Evolutionary conservation across 805 yeast genomes (phyloP).

Genomic region (Wickerhamiella azymoides): DNA sequence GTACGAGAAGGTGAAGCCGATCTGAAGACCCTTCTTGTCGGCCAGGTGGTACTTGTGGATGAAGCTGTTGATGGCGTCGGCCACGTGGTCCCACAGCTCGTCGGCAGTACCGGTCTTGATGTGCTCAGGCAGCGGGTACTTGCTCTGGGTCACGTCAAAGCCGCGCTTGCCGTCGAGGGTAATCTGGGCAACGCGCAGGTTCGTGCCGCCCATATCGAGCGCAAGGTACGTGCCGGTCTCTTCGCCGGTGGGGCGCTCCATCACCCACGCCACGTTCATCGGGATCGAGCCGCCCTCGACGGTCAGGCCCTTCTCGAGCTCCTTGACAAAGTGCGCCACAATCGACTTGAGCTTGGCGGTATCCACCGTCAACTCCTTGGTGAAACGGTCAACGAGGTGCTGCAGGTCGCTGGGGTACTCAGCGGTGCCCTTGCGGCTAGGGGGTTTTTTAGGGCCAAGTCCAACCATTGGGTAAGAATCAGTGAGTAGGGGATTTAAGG

Average conservation of each 20-base stretch:
- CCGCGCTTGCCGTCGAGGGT: slow-evolving; percentile 68
- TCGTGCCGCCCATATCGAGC: slow-evolving; percentile 94
- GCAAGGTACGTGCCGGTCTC: slow-evolving; percentile 87
- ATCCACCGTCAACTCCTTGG: slow-evolving; percentile 47
- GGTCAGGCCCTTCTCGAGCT: slow-evolving; percentile 63
- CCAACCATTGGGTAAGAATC: slow-evolving; percentile 61
- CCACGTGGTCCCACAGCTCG: slow-evolving; percentile 75
- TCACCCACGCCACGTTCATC: slow-evolving; percentile 95
- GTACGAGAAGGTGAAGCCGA: slow-evolving; percentile 92
- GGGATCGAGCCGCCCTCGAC: slow-evolving; percentile 72
- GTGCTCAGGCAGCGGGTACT: slow-evolving; percentile 61
- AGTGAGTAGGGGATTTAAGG: too few relatives aligned
- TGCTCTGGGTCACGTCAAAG: slow-evolving; percentile 77
- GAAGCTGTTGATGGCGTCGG: slow-evolving; percentile 61
- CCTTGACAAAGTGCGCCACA: slow-evolving; percentile 61
- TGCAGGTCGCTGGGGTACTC: slow-evolving; percentile 50
- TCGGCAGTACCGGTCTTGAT: slow-evolving; percentile 68
- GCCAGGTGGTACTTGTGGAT: slow-evolving; percentile 59
- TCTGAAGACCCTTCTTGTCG: slow-evolving; percentile 42
- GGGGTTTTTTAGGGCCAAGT: slow-evolving; percentile 74
- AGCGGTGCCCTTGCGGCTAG: slow-evolving; percentile 58
- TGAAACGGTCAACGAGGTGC: slow-evolving; percentile 44
- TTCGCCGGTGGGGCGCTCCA: slow-evolving; percentile 83
- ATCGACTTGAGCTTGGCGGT: slow-evolving; percentile 47
- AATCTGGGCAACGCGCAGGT: slow-evolving; percentile 82